Evolutionary conservation across 2,329 filamentous ascomycete species (phyloP).

Genomic region (Leptoxyphium fumago): DNA sequence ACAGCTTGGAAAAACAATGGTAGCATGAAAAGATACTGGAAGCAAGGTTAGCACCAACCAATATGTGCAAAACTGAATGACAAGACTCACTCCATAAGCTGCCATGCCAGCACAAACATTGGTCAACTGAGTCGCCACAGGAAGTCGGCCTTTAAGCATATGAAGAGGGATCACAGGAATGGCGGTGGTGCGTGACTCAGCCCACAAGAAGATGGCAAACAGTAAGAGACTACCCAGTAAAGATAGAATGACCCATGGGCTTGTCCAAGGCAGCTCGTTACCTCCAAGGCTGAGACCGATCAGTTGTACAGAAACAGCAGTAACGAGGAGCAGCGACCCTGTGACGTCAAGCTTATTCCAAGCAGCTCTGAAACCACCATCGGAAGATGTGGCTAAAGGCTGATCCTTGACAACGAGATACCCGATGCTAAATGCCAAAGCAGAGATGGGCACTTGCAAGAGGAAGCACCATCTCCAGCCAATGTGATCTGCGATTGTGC

Average conservation of each 20-base stretch:
- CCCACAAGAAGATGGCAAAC: conserved; percentile 23
- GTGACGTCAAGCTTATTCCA: conserved; percentile 45
- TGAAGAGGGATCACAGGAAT: conserved; percentile 30
- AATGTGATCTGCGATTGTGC: conserved; percentile 28
- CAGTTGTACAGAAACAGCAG: conserved; percentile 42
- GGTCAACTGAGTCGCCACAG: conserved; percentile 40
- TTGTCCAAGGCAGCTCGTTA: conserved; percentile 31
- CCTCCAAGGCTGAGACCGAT: conserved; percentile 31
- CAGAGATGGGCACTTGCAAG: conserved; percentile 45
- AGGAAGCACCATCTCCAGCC: conserved; percentile 41
- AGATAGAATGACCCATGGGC: conserved; percentile 26
- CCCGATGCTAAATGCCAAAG: conserved; percentile 40
- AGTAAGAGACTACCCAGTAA: conserved; percentile 24
- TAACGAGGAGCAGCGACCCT: conserved; percentile 42
- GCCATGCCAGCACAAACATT: conserved; percentile 48
- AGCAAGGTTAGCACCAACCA: not conserved
- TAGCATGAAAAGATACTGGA: conserved; percentile 31
- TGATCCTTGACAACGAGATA: conserved; percentile 38
- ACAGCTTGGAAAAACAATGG: conserved; percentile 50
- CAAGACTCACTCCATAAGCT: conserved; percentile 42
- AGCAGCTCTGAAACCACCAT: conserved; percentile 23
- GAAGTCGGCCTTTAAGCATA: conserved; percentile 41
- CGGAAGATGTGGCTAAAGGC: conserved; percentile 12
- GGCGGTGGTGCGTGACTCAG: conserved; percentile 28
- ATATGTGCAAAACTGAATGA: not conserved